These are phyloP conservation scores for Nigrospora sphaerica DNA, from an alignment of 2,329 filamentous ascomycete species.

Conservation along the genomic window DNA sequence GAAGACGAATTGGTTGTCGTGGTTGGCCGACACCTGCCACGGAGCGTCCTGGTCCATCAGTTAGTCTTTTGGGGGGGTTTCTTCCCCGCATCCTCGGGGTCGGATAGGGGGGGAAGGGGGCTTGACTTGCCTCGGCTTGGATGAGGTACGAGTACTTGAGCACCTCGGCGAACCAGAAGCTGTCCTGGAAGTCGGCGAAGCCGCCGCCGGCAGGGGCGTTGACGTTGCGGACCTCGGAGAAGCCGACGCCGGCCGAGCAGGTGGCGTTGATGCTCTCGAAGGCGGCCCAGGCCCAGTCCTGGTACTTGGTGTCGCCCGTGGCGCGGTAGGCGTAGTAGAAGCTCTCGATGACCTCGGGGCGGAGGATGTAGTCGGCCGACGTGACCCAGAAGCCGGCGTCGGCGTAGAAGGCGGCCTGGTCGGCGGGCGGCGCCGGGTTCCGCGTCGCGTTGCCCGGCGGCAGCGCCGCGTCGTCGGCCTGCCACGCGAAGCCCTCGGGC, in stretches of 20 bases:
- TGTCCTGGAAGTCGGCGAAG: constrained; percentile 69
- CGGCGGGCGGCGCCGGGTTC: constrained; percentile 33
- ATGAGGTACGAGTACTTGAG: constrained; percentile 79
- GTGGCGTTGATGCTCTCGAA: constrained; percentile 62
- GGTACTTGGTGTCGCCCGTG: constrained; percentile 68
- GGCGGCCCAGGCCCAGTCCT: constrained; percentile 77
- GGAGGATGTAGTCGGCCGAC: constrained; percentile 55
- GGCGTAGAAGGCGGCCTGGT: constrained; percentile 54
- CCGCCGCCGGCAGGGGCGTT: constrained; percentile 54
- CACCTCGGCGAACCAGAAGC: constrained; percentile 82
- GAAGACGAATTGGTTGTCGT: constrained; percentile 44
- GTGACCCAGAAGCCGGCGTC: constrained; percentile 66
- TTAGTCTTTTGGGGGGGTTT: constrained; percentile 6
- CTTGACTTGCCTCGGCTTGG: constrained; percentile 36
- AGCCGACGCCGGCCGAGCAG: constrained; percentile 59
- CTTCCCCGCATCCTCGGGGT: background rate
- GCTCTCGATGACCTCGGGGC: constrained; percentile 77
- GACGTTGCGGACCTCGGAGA: constrained; percentile 58
- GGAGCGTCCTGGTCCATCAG: constrained; percentile 36
- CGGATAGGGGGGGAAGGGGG: no score
- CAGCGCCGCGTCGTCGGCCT: constrained; percentile 30
- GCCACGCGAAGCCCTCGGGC: constrained; percentile 65
- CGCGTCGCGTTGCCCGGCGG: constrained; percentile 24
- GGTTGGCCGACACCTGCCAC: constrained; percentile 39
- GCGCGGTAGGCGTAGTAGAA: constrained; percentile 83